Conservation (phyloP, 2,329 filamentous ascomycete species). For the Phaeosphaeriaceae sp. region DNA sequence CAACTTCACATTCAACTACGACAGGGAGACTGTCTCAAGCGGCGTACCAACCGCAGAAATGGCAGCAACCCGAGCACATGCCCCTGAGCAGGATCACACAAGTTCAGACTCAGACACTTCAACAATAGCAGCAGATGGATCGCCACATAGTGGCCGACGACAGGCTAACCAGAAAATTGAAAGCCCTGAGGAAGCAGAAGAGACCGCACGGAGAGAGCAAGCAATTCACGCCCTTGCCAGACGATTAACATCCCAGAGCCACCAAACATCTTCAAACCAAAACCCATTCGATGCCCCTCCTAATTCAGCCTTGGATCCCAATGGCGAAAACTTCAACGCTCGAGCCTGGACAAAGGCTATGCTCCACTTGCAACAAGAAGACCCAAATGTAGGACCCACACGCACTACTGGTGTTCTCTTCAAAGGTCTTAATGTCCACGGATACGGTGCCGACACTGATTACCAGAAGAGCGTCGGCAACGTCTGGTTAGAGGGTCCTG, state of each 20-base stretch:
- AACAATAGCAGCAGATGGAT: constrained; percentile 39
- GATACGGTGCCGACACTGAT: constrained; percentile 57
- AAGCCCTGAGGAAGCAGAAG: constrained; percentile 30
- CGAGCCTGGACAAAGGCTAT: constrained; percentile 58
- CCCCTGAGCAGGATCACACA: constrained; percentile 17
- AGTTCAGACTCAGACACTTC: constrained; percentile 40
- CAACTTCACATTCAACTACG: constrained; percentile 53
- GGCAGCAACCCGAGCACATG: constrained; percentile 24
- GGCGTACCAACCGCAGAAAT: constrained; percentile 44
- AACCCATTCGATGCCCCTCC: constrained; percentile 49
- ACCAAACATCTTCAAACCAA: constrained; percentile 46
- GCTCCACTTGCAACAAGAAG: constrained; percentile 53
- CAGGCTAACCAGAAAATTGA: constrained; percentile 22
- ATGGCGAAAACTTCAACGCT: constrained; percentile 55
- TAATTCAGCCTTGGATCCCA: constrained; percentile 54
- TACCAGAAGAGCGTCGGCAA: constrained; percentile 60
- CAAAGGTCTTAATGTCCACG: constrained; percentile 55
- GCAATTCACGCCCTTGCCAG: constrained; percentile 52
- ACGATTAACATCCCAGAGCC: constrained; percentile 49
- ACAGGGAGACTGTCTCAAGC: constrained; percentile 46
- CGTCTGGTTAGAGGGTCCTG: constrained; percentile 51
- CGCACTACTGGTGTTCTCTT: constrained; percentile 57
- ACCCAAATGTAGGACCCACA: constrained; percentile 49
- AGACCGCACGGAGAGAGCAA: constrained; percentile 38
- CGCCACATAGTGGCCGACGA: constrained; percentile 28